These are phyloP conservation scores for Leccinum incarnatum DNA, from an alignment of 768 basidiomycete species.

Conservation along the genomic window DNA sequence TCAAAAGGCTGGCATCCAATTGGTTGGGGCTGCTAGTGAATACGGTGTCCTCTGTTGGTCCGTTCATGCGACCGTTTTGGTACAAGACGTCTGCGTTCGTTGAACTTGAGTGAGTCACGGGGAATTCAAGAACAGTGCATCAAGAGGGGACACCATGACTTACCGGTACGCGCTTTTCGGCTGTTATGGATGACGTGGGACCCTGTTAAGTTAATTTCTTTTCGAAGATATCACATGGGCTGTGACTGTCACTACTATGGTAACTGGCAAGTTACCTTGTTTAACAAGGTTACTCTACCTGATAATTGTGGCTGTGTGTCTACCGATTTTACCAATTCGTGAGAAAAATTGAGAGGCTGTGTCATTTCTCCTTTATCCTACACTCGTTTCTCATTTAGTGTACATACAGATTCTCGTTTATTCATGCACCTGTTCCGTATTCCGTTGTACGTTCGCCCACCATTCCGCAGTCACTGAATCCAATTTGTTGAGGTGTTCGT, in stretches of 20 bases:
- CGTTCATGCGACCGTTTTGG: conserved; percentile 25
- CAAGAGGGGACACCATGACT: no score
- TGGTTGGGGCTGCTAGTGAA: conserved; percentile 33
- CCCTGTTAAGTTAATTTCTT: conserved; percentile 65
- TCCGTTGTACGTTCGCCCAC: no score
- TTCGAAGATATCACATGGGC: conserved; percentile 84
- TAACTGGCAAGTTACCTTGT: conserved; percentile 22
- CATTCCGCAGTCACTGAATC: no score
- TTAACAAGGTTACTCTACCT: no score
- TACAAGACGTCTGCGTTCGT: conserved; percentile 31
- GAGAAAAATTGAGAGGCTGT: no score
- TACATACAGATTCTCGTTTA: no score
- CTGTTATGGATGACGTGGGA: conserved; percentile 68
- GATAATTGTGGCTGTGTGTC: no score
- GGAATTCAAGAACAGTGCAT: conserved; percentile 28
- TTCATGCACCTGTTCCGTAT: no score
- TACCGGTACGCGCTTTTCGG: conserved; percentile 72
- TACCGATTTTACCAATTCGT: no score
- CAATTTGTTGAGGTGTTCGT: no score
- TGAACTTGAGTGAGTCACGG: conserved; percentile 54
- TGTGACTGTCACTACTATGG: conserved; percentile 64
- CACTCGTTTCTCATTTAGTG: no score
- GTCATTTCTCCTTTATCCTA: no score
- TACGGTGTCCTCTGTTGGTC: conserved; percentile 31
- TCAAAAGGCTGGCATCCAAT: conserved; percentile 43